Percentiles rank a stretch among this genome's conserved stretches.
Evolutionary conservation across 495 filamentous ascomycete genomes (phyloP).

Genomic region (Penicillium ucsense): DNA sequence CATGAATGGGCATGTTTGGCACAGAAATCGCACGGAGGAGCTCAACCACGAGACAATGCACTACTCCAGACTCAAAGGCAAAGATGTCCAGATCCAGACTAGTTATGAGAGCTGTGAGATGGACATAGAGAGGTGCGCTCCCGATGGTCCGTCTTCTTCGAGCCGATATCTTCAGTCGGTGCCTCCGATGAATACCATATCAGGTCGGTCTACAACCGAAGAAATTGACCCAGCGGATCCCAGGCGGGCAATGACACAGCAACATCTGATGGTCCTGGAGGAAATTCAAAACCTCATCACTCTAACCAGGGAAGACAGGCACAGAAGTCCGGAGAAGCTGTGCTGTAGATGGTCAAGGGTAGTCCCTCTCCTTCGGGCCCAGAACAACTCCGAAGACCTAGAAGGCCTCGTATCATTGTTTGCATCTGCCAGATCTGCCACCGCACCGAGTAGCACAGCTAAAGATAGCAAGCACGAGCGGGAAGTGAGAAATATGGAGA

Average conservation of each 20-base stretch:
- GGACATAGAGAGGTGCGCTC: no score
- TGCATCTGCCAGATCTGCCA: not conserved
- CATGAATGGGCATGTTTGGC: not conserved
- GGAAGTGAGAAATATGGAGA: constrained; percentile 1
- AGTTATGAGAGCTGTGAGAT: not conserved
- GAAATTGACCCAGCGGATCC: not conserved
- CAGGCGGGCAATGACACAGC: not conserved
- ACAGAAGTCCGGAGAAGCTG: not conserved
- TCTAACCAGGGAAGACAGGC: not conserved
- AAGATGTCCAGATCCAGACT: not conserved
- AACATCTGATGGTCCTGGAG: not conserved
- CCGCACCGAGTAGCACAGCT: not conserved
- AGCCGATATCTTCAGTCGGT: no score
- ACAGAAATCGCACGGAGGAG: not conserved
- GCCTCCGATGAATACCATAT: no score
- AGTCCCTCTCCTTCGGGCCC: not conserved
- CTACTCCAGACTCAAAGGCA: not conserved
- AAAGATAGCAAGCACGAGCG: not conserved
- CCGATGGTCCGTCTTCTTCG: no score
- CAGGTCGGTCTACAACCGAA: not conserved
- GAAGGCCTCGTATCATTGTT: not conserved
- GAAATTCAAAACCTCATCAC: not conserved
- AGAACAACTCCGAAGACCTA: not conserved
- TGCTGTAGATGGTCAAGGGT: not conserved
- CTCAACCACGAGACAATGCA: not conserved